Evolutionary conservation across 306 rosid species (phyloP), one percentile per base, ranked within the genome.

Genomic region (Betula pendula): DNA sequence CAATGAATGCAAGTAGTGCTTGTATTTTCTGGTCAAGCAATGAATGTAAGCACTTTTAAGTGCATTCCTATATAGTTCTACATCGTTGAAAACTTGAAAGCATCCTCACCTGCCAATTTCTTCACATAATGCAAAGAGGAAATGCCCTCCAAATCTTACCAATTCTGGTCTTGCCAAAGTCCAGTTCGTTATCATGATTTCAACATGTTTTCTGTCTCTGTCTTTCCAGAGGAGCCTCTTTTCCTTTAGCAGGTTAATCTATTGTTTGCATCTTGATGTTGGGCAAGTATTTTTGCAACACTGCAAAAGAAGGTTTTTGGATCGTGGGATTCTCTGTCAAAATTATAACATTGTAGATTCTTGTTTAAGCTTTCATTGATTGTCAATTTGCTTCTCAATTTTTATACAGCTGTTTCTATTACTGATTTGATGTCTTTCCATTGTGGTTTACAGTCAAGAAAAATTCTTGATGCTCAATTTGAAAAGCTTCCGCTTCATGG

Each of bases 401-500:
- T 67, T 62, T 70, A 27, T 11, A 14, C 53, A 70, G 62, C 66
- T 51, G 5, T 77, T 81, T 79, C 62, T 35, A n/a, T n/a, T n/a
- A 71, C 73, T 83, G 82, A 82, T 69, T 48, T 59, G 74, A 43
- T 78, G 58, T 84, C 81, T 83, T 73, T 78, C 68, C 80, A 58
- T 75, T 81, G 73, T 79, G 73, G 65, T 70, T 81, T 83, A 80
- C 85, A 93, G 98, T 88, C 93, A 16, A 91, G 88, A 79, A 90
- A 87, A 79, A 72, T 93, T 65, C 53, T 85, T 3, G 93, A 91
- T 77, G 78, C 87, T 75, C 89, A 82, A 72, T 91, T 77, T 78
- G 97, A 93, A 83, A 87, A 80, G 82, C 98, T 93, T 85, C 97
- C 98, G 43, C 91, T 93, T 79, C 97, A 93, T 84, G 98, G 98